Conservation (phyloP, 225 moss, liverwort and hornwort genomes). For the Asterella californica region DNA sequence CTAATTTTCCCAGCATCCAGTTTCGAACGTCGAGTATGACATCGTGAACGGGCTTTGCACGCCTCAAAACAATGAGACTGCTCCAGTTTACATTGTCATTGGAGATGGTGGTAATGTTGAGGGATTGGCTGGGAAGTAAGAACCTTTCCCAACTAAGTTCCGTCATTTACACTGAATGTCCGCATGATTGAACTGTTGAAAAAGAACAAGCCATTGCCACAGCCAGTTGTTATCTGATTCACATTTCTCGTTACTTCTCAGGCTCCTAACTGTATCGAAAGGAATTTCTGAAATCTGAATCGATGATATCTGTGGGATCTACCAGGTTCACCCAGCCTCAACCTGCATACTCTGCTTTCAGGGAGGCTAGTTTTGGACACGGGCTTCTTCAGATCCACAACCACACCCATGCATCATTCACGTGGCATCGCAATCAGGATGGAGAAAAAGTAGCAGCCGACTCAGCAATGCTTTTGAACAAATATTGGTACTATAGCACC, state of each 20-base stretch:
- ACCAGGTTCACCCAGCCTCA: slow-evolving; percentile 55
- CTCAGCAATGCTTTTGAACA: slow-evolving; percentile 48
- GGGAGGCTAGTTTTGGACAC: slow-evolving; percentile 90
- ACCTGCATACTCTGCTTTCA: slow-evolving; percentile 72
- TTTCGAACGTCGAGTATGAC: slow-evolving; percentile 38
- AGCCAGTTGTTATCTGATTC: background rate
- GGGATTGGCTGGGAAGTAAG: slow-evolving; percentile 40
- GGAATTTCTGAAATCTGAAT: background rate
- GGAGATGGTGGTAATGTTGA: slow-evolving; percentile 52
- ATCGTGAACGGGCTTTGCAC: slow-evolving; percentile 44
- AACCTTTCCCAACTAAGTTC: background rate
- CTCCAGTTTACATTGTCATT: slow-evolving; percentile 42
- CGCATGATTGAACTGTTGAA: background rate
- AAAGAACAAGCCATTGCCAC: background rate
- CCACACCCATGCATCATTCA: slow-evolving; percentile 63
- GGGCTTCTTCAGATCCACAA: slow-evolving; percentile 59
- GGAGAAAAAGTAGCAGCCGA: slow-evolving; percentile 66
- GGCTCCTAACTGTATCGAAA: background rate
- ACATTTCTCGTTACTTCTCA: background rate
- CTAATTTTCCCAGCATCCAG: slow-evolving; percentile 34
- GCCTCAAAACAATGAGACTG: slow-evolving; percentile 24
- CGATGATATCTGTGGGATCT: background rate
- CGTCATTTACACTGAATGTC: background rate
- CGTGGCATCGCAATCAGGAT: slow-evolving; percentile 84
- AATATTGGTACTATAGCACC: background rate